phyloP scores from a whole-genome alignment of 2,329 filamentous ascomycete species.

The Canariomyces notabilis region DNA sequence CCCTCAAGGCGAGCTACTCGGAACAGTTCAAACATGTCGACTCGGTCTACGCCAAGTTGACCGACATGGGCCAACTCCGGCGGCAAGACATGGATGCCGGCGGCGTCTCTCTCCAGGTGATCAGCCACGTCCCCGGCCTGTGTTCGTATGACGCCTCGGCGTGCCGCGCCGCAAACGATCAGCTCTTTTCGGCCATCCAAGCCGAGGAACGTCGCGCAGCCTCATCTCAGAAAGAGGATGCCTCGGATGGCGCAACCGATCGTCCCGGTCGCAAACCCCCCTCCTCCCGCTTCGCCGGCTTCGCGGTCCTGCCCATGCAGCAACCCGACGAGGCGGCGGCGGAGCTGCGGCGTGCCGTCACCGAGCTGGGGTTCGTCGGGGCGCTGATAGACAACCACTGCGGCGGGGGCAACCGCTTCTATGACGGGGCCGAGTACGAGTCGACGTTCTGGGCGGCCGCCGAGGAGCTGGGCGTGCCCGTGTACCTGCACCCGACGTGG shows the following conservation, averaged over 20 bases:
- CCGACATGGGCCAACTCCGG: conserved; percentile 22
- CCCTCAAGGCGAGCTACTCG: conserved; percentile 16
- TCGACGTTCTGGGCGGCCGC: conserved; percentile 37
- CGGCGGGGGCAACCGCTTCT: conserved; percentile 36
- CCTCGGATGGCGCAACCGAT: conserved; percentile 2
- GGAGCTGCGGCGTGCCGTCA: conserved; percentile 38
- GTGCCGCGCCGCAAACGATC: conserved; percentile 23
- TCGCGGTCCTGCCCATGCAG: conserved; percentile 31
- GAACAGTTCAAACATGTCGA: conserved; percentile 23
- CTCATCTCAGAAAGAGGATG: no score
- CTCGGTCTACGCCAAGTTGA: conserved; percentile 22
- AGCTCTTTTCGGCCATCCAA: conserved; percentile 21
- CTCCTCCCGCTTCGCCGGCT: conserved; percentile 25
- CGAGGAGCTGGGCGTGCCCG: conserved; percentile 37
- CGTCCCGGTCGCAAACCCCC: no score
- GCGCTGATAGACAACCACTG: conserved; percentile 42
- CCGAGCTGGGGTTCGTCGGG: conserved; percentile 42
- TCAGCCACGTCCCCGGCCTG: conserved; percentile 26
- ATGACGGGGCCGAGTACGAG: conserved; percentile 40
- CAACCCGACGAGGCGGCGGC: conserved; percentile 35
- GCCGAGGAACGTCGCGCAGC: conserved; percentile 1
- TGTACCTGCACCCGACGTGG: conserved; percentile 39
- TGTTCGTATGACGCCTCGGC: conserved; percentile 7
- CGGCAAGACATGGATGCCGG: conserved; percentile 26
- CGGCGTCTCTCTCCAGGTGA: conserved; percentile 22